A percentile compares a stretch with the other conserved stretches of the same genome.
These are phyloP conservation scores for Ophiostoma himal-ulmi DNA, from an alignment of 2,329 filamentous ascomycete genomes.

Conservation along the genomic window DNA sequence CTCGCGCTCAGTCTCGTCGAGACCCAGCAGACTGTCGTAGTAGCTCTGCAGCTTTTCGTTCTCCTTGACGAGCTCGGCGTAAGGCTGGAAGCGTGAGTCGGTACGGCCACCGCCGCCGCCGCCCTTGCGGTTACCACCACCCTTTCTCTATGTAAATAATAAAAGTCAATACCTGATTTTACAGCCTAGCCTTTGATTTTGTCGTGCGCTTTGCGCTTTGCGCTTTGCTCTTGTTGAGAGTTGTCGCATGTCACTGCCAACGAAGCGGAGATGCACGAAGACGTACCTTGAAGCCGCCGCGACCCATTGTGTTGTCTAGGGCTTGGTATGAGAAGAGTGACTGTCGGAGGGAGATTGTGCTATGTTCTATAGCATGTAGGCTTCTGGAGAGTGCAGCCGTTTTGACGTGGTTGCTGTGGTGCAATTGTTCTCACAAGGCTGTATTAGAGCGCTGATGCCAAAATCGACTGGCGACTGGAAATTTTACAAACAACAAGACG, in stretches of 20 bases:
- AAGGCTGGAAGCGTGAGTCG: constrained; percentile 40
- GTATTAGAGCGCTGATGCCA: background rate
- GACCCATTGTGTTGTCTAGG: constrained; percentile 23
- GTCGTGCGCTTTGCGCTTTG: background rate
- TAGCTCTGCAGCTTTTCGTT: constrained; percentile 82
- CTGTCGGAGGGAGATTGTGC: background rate
- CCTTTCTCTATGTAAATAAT: constrained; percentile 26
- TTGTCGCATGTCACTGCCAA: background rate
- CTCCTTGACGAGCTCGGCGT: constrained; percentile 62
- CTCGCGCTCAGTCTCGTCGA: constrained; percentile 64
- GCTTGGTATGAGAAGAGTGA: background rate
- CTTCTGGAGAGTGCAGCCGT: background rate
- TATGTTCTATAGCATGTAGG: background rate
- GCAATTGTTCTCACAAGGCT: constrained; percentile 3
- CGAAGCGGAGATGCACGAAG: background rate
- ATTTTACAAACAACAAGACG: background rate
- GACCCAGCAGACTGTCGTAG: constrained; percentile 71
- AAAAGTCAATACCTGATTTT: background rate
- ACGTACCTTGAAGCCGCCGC: constrained; percentile 25
- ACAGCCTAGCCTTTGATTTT: background rate
- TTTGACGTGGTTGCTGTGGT: background rate
- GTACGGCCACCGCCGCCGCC: constrained; percentile 29
- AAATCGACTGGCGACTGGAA: background rate
- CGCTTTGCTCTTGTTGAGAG: background rate
- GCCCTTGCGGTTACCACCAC: constrained; percentile 32